These are phyloP conservation scores for Hirsutella rhossiliensis DNA, from an alignment of 2,329 filamentous ascomycete genomes.

Conservation along the genomic window DNA sequence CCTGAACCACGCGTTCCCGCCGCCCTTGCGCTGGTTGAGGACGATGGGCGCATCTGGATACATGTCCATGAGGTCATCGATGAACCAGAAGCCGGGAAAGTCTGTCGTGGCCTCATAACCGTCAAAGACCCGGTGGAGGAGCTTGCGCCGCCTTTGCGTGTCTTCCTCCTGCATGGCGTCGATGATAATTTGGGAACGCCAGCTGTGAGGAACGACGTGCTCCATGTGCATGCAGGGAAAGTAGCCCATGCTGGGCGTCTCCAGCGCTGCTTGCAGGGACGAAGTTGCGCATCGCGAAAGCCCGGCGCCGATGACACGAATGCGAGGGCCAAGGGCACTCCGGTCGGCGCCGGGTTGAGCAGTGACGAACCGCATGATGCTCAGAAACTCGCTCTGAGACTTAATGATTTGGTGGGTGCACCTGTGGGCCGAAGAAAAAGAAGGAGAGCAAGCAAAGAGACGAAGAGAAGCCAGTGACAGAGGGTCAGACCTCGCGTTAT, in stretches of 20 bases:
- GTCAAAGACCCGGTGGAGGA: conserved; percentile 17
- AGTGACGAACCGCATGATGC: conserved; percentile 10
- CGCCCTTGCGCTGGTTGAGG: conserved; percentile 16
- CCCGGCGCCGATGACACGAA: conserved; percentile 16
- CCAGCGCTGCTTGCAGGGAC: conserved; percentile 21
- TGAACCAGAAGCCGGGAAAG: conserved; percentile 19
- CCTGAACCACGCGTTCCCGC: conserved; percentile 12
- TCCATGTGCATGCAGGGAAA: conserved; percentile 22
- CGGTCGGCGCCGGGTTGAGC: conserved; percentile 7
- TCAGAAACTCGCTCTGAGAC: too few relatives aligned
- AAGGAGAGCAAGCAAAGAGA: neutral
- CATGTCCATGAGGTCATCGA: conserved; percentile 24
- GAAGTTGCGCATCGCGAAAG: conserved; percentile 23
- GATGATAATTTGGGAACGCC: conserved; percentile 12
- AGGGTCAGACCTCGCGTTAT: too few relatives aligned
- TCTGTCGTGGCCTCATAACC: conserved; percentile 17
- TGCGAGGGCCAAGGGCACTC: conserved; percentile 6
- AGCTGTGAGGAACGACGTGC: conserved; percentile 12
- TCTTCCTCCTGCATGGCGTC: conserved; percentile 16
- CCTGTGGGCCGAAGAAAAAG: neutral
- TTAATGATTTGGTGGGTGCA: neutral
- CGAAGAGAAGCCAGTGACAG: too few relatives aligned
- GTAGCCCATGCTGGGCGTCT: conserved; percentile 13
- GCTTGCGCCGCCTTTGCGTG: conserved; percentile 11
- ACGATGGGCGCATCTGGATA: conserved; percentile 21